Conservation (phyloP, 495 filamentous ascomycete genomes). For the Aspergillus incahuasiensis region DNA sequence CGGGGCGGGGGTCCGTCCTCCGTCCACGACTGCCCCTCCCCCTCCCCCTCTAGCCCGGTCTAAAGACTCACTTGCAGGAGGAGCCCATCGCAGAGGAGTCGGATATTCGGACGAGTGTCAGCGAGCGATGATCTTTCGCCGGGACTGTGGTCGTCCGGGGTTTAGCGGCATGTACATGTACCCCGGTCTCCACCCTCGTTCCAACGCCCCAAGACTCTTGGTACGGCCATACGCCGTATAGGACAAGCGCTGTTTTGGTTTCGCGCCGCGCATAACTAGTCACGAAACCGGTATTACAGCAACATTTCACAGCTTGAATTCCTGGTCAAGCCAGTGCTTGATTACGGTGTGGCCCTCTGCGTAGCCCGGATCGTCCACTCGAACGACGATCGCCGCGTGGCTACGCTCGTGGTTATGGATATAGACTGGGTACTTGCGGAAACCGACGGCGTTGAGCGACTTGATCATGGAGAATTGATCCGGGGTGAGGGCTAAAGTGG, state of each 20-base stretch:
- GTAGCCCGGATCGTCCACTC: conserved; percentile 57
- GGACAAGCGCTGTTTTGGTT: background rate
- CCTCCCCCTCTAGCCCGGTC: background rate
- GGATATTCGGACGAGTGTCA: background rate
- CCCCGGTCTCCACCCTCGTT: background rate
- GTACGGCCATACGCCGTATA: background rate
- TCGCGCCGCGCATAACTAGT: background rate
- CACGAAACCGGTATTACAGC: background rate
- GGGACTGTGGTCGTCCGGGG: background rate
- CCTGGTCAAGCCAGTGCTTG: conserved; percentile 72
- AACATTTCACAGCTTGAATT: conserved; percentile 57
- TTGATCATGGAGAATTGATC: conserved; percentile 81
- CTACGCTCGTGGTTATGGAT: conserved; percentile 77
- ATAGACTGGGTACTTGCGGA: conserved; percentile 77
- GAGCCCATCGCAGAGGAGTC: background rate
- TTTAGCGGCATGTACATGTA: background rate
- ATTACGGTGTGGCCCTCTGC: conserved; percentile 75
- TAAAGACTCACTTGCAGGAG: background rate
- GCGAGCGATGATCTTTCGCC: background rate
- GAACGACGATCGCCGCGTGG: conserved; percentile 88
- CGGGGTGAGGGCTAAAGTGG: conserved; percentile 69
- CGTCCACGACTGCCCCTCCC: background rate
- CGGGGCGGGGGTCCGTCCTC: conserved; percentile 11
- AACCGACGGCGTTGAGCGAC: conserved; percentile 68
- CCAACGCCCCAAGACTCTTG: background rate